These are phyloP conservation scores for Microbotryum scabiosae DNA, from an alignment of 1,284 basidiomycete genomes.

Conservation along the genomic window DNA sequence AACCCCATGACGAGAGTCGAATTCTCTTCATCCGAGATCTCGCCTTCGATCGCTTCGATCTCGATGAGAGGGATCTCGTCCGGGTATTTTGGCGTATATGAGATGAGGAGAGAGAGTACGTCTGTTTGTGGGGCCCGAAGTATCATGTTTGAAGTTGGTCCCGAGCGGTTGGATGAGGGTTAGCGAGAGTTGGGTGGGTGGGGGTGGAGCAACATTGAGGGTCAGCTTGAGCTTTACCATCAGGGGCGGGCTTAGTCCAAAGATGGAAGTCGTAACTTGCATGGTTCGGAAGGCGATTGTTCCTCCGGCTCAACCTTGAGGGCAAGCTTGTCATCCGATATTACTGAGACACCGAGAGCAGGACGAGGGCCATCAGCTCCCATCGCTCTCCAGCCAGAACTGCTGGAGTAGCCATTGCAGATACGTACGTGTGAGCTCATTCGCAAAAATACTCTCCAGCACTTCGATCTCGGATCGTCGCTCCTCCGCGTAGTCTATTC, in stretches of 20 bases:
- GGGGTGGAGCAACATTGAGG: neutral
- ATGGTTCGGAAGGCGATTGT: constrained; percentile 50
- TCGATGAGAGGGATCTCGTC: constrained; percentile 66
- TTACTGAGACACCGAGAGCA: constrained; percentile 58
- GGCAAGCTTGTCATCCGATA: constrained; percentile 68
- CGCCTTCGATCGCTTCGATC: constrained; percentile 60
- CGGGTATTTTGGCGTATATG: constrained; percentile 62
- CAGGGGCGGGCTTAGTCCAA: no score
- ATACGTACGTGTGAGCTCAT: constrained; percentile 80
- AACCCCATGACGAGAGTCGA: constrained; percentile 58
- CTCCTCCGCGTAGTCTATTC: constrained; percentile 29
- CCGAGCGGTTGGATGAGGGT: constrained; percentile 2
- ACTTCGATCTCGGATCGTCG: constrained; percentile 50
- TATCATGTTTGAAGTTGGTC: no score
- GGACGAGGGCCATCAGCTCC: constrained; percentile 16
- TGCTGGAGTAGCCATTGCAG: constrained; percentile 17
- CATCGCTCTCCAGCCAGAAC: constrained; percentile 20
- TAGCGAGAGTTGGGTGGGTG: neutral
- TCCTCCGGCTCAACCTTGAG: constrained; percentile 87
- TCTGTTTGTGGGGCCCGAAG: constrained; percentile 49
- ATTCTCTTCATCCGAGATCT: constrained; percentile 46
- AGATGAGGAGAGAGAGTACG: constrained; percentile 60
- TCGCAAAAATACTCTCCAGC: constrained; percentile 89
- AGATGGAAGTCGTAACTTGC: constrained; percentile 43
- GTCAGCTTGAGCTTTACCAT: neutral